Conservation (phyloP, 2,329 filamentous ascomycete genomes). For the Botrytis aclada region DNA sequence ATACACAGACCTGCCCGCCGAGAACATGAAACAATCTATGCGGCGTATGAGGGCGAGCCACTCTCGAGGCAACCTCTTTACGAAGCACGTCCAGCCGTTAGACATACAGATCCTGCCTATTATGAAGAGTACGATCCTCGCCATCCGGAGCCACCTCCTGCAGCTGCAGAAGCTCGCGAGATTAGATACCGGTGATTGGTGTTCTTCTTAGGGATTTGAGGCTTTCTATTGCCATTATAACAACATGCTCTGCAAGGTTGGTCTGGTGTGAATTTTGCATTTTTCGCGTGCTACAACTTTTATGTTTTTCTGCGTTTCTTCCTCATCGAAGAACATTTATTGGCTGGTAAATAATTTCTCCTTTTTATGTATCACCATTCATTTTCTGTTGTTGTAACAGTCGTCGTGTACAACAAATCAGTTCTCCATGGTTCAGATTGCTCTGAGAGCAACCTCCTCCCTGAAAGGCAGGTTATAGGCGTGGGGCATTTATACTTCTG, state of each 20-base stretch:
- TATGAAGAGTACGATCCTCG: conserved; percentile 48
- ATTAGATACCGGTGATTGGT: conserved; percentile 30
- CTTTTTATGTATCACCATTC: background rate
- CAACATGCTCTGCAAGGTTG: conserved; percentile 11
- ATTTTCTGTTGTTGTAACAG: background rate
- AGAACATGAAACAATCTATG: conserved; percentile 37
- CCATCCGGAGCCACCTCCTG: conserved; percentile 38
- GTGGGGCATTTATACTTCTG: background rate
- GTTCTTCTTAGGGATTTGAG: background rate
- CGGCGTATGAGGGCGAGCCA: conserved; percentile 32
- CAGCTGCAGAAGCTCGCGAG: conserved; percentile 26
- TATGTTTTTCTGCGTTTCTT: background rate
- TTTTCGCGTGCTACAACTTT: conserved; percentile 1
- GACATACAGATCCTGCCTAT: conserved; percentile 30
- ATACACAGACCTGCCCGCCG: conserved; percentile 44
- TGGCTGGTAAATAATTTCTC: conserved; percentile 9
- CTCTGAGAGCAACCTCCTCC: background rate
- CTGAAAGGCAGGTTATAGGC: conserved; percentile 7
- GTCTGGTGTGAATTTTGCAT: conserved; percentile 5
- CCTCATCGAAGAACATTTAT: background rate
- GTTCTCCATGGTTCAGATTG: background rate
- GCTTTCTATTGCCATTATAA: background rate
- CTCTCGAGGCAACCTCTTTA: conserved; percentile 34
- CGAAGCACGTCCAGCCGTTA: conserved; percentile 28
- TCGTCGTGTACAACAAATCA: background rate